These are phyloP conservation scores for Penicillium taxi DNA, from an alignment of 495 filamentous ascomycete genomes.

Conservation along the genomic window DNA sequence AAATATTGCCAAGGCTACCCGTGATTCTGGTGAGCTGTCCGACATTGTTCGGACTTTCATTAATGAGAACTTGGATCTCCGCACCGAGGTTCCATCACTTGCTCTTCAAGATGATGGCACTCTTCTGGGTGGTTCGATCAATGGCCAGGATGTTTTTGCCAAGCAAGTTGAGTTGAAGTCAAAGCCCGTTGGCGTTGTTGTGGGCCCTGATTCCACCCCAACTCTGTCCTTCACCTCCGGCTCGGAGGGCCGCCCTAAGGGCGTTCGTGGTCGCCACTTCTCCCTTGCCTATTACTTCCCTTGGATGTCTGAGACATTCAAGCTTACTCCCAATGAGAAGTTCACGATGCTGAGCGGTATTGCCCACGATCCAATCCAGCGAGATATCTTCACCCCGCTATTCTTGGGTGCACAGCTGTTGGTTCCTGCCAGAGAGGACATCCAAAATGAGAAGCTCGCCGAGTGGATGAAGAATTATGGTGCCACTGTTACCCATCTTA, in stretches of 20 bases:
- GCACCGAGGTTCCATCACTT: conserved; percentile 70
- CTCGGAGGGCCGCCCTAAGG: conserved; percentile 77
- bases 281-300: conserved; percentile 78
- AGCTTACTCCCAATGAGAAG: conserved; percentile 61
- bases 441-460: conserved; percentile 78
- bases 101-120: conserved; percentile 65
- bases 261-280: conserved; percentile 84
- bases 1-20: conserved; percentile 69
- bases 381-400: conserved; percentile 90
- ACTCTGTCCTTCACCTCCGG: conserved; percentile 83
- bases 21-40: conserved; percentile 64
- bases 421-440: conserved; percentile 76
- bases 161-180: conserved; percentile 44
- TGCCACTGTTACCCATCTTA: conserved; percentile 83
- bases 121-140: conserved; percentile 57
- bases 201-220: conserved; percentile 85
- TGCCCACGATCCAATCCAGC: conserved; percentile 84
- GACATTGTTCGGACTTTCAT: conserved; percentile 67
- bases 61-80: conserved; percentile 60
- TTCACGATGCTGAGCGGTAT: conserved; percentile 82
- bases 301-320: conserved; percentile 86
- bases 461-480: conserved; percentile 82
- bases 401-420: conserved; percentile 79
- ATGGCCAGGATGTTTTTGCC: conserved; percentile 60
- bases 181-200: conserved; percentile 58